Evolutionary conservation across 768 basidiomycete species (phyloP), one percentile per base, ranked within the genome.

Genomic region (Pholiota microspora): DNA sequence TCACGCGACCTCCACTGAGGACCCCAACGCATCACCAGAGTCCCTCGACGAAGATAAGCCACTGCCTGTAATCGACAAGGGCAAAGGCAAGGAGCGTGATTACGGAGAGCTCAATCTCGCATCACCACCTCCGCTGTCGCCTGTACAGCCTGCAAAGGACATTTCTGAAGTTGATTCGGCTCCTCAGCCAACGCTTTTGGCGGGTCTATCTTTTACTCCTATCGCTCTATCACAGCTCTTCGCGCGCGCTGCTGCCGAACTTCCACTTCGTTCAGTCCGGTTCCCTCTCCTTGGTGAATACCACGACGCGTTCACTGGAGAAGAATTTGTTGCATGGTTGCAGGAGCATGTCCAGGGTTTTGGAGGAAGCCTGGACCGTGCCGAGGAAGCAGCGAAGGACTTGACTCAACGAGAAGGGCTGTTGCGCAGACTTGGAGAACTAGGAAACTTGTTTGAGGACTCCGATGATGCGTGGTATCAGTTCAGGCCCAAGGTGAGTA

Each of bases 251-350:
- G 84, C 85, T 31, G 72, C 74, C 0, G 87, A 92, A 61, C 72
- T 94, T n/a, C 82, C 81, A 15, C 73, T 92, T 27, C 80, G 85
- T 29, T 71, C 88, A 6, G 77, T 94, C 27, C 84, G 86, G 32
- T 83, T 93, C 72, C 86, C 92, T 0, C 71, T 94, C 12, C 65
- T 94, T 9, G 92, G 92, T 44, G 90, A 93, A 73, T 94, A 94
- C 59, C 77, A 85, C 25, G 88, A 92, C 54, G 87, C 88, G 55
- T 95, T 96, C 70, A 85, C 84, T 13, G 94, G 94, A 25, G 92
- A 93, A 36, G 94, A 96, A 59, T 87, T 97, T 59, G 89, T 88
- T 7, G 77, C 80, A 4, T 97, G 93, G 93, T 69, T 97, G 53
- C 83, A 84, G 54, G 81, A 79, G 54, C 86, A 89, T 58, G 85